Conservation (phyloP, 192 early-diverging fungal genomes). For the Chytriomyces hyalinus region DNA sequence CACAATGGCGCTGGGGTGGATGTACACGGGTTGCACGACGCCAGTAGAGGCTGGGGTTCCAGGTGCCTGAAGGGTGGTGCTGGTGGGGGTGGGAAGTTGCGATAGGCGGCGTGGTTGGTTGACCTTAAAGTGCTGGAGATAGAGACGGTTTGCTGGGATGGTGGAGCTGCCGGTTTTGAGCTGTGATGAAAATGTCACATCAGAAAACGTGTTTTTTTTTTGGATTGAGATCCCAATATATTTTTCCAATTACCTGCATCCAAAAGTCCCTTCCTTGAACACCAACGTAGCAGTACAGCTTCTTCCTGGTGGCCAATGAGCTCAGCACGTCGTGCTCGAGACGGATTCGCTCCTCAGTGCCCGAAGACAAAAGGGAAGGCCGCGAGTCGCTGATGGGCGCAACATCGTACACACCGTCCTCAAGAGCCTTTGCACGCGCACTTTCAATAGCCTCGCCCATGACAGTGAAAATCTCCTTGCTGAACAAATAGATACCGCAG, state of each 20-base stretch:
- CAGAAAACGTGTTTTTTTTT: background rate
- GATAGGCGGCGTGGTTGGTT: constrained; percentile 69
- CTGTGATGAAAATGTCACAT: constrained; percentile 48
- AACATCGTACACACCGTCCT: constrained; percentile 50
- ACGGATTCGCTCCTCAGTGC: constrained; percentile 68
- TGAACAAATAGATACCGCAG: constrained; percentile 94
- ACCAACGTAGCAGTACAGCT: constrained; percentile 85
- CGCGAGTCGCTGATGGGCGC: constrained; percentile 22
- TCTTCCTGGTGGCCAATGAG: constrained; percentile 78
- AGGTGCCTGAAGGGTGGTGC: background rate
- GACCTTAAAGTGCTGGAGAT: constrained; percentile 81
- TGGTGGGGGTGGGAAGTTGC: constrained; percentile 18
- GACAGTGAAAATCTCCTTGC: constrained; percentile 82
- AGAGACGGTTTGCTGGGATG: constrained; percentile 91
- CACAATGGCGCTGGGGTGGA: constrained; percentile 91
- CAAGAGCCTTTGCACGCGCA: constrained; percentile 63
- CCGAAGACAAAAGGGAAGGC: constrained; percentile 34
- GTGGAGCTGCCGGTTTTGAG: constrained; percentile 93
- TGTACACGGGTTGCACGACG: constrained; percentile 89
- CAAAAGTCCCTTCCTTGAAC: constrained; percentile 79
- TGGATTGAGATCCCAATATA: too few species aligned
- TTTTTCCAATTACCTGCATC: constrained; percentile 58
- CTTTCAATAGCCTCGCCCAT: constrained; percentile 80
- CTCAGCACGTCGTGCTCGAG: constrained; percentile 95
- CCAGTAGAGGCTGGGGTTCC: constrained; percentile 52